A percentile compares a stretch with the other conserved stretches of the same genome.
Evolutionary conservation across 257 asterid species (phyloP).

Genomic region (Mentha longifolia): DNA sequence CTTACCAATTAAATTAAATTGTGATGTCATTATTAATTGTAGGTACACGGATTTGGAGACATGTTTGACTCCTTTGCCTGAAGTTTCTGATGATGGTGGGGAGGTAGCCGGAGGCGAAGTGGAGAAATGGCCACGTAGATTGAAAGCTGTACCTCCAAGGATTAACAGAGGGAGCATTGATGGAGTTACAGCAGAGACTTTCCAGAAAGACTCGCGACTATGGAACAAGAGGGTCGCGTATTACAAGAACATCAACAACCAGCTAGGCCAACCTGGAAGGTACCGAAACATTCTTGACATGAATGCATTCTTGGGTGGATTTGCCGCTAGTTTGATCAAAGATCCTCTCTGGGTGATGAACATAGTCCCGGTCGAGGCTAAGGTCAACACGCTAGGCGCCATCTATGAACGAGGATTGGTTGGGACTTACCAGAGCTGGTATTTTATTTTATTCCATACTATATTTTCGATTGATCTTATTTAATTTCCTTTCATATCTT

Average conservation of each 20-base stretch:
- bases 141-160: constrained; percentile 68
- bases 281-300: constrained; percentile 77
- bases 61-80: constrained; percentile 73
- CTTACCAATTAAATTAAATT: background rate
- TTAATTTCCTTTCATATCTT: background rate
- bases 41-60: constrained; percentile 75
- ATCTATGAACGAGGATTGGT: constrained; percentile 86
- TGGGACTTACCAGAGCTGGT: constrained; percentile 92
- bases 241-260: constrained; percentile 65
- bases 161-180: constrained; percentile 56
- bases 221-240: constrained; percentile 75
- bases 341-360: constrained; percentile 94
- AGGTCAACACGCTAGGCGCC: constrained; percentile 65
- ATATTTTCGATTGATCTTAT: background rate
- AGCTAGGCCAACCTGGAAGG: constrained; percentile 57
- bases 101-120: constrained; percentile 69
- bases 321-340: constrained; percentile 61
- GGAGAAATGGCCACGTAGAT: constrained; percentile 74
- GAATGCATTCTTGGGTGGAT: constrained; percentile 86
- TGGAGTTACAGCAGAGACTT: constrained; percentile 48
- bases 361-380: constrained; percentile 71
- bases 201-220: constrained; percentile 50
- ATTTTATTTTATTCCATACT: background rate
- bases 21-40: background rate
- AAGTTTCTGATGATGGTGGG: constrained; percentile 46